phyloP scores from a whole-genome alignment of 768 basidiomycete genomes.

The Leccinellum rugosiceps region DNA sequence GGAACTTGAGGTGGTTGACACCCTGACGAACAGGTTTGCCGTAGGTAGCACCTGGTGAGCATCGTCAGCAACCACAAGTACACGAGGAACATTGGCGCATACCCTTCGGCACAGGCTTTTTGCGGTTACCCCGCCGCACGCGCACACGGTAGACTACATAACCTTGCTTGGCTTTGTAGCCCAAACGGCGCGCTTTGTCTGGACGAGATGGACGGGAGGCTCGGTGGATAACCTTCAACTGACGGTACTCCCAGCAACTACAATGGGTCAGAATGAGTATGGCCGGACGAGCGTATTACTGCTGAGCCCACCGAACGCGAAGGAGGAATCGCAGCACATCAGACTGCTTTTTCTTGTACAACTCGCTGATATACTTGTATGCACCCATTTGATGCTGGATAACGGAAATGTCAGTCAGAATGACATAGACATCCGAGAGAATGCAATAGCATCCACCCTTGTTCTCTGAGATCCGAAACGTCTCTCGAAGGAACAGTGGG shows the following conservation, averaged over 20 bases:
- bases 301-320: slow-evolving; percentile 75
- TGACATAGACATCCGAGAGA: slow-evolving; percentile 12
- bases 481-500: slow-evolving; percentile 7
- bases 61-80: slow-evolving; percentile 1
- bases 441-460: slow-evolving; percentile 23
- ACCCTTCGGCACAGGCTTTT: slow-evolving; percentile 99
- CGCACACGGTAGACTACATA: slow-evolving; percentile 97
- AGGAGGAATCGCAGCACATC: slow-evolving; percentile 97
- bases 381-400: slow-evolving; percentile 73
- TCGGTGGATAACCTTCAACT: slow-evolving; percentile 96
- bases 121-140: slow-evolving; percentile 97
- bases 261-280: slow-evolving; percentile 5
- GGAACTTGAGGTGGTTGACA: slow-evolving; percentile 99
- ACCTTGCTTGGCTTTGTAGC: slow-evolving; percentile 99
- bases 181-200: slow-evolving; percentile 97
- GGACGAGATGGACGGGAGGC: slow-evolving; percentile 97
- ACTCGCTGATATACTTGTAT: slow-evolving; percentile 94
- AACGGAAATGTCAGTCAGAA: slow-evolving; percentile 18
- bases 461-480: slow-evolving; percentile 2
- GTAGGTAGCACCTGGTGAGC: slow-evolving; percentile 79
- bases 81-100: slow-evolving; percentile 13
- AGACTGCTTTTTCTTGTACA: slow-evolving; percentile 98
- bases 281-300: background rate
- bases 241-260: slow-evolving; percentile 98
- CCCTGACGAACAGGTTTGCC: slow-evolving; percentile 99